Conservation (phyloP, 2,329 filamentous ascomycete genomes). For the Ophiostoma tasmaniense region DNA sequence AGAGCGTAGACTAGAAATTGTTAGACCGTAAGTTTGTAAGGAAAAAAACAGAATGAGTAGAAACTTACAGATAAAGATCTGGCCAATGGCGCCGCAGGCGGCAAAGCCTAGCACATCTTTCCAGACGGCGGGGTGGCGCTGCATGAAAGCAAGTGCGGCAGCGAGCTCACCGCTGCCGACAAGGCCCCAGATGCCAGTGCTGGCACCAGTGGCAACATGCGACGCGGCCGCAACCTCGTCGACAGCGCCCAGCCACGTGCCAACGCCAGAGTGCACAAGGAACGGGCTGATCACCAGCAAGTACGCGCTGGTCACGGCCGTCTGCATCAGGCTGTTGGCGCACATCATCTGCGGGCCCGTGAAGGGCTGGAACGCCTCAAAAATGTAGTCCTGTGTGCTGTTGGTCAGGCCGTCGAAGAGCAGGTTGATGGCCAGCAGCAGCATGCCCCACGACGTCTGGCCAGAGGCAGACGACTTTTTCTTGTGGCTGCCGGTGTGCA, state of each 20-base stretch:
- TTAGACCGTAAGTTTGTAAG: not conserved
- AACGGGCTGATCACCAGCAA: slow-evolving; percentile 69
- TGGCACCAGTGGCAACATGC: not conserved
- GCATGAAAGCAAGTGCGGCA: slow-evolving; percentile 74
- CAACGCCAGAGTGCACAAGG: slow-evolving; percentile 58
- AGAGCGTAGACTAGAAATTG: slow-evolving; percentile 62
- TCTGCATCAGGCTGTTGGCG: slow-evolving; percentile 84
- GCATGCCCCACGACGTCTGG: slow-evolving; percentile 67
- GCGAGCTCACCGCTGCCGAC: slow-evolving; percentile 64
- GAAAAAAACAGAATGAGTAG: not conserved
- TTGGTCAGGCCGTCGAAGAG: slow-evolving; percentile 95
- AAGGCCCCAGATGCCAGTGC: slow-evolving; percentile 26
- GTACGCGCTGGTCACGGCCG: slow-evolving; percentile 66
- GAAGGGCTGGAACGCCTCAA: slow-evolving; percentile 68
- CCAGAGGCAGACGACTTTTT: slow-evolving; percentile 34
- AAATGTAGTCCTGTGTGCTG: slow-evolving; percentile 93
- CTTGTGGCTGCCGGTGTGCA: slow-evolving; percentile 60
- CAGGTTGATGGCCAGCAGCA: slow-evolving; percentile 79
- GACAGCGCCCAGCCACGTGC: slow-evolving; percentile 60
- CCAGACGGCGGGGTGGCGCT: slow-evolving; percentile 69
- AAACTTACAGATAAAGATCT: slow-evolving; percentile 74
- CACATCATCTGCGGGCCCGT: slow-evolving; percentile 99
- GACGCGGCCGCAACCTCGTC: slow-evolving; percentile 48
- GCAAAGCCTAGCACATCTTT: slow-evolving; percentile 86
- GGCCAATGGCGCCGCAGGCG: slow-evolving; percentile 81